These are phyloP conservation scores for Dendrostoma leiphaemia DNA, from an alignment of 2,329 filamentous ascomycete genomes.

Conservation along the genomic window DNA sequence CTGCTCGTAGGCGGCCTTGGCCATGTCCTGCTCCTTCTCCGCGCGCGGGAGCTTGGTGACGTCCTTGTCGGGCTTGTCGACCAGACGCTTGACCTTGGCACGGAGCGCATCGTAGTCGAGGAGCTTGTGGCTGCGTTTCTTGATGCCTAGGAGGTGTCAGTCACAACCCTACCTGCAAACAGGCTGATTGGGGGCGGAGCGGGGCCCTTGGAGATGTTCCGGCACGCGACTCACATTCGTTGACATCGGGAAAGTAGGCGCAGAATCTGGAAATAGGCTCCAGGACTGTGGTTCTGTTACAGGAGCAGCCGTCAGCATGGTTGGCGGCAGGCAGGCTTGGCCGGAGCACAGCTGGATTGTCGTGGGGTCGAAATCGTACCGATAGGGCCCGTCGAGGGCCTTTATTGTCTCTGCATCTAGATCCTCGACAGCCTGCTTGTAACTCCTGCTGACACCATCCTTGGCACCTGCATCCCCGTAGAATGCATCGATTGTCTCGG, in stretches of 20 bases:
- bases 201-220: too few species aligned
- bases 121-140: slow-evolving; percentile 97
- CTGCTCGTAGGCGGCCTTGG: slow-evolving; percentile 89
- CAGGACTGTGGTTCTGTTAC: slow-evolving; percentile 75
- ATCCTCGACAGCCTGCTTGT: slow-evolving; percentile 98
- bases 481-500: slow-evolving; percentile 98
- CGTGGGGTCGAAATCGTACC: slow-evolving; percentile 42
- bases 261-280: slow-evolving; percentile 96
- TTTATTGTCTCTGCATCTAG: slow-evolving; percentile 98
- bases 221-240: slow-evolving; percentile 68
- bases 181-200: too few species aligned
- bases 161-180: slow-evolving; percentile 20
- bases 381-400: slow-evolving; percentile 92
- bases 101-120: slow-evolving; percentile 97
- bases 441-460: slow-evolving; percentile 93
- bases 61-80: slow-evolving; percentile 98
- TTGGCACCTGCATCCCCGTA: slow-evolving; percentile 94
- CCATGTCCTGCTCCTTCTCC: slow-evolving; percentile 95
- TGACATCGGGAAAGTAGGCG: slow-evolving; percentile 98
- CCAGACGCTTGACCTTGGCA: slow-evolving; percentile 93
- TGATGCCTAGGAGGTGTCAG: slow-evolving; percentile 64
- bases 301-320: slow-evolving; percentile 20
- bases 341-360: too few species aligned
- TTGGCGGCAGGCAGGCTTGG: too few species aligned
- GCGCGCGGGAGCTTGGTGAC: slow-evolving; percentile 92